A percentile compares a stretch with the other conserved stretches of the same genome.
Evolutionary conservation across 116 monocot species (phyloP).

Genomic region (Thalassia testudinum): DNA sequence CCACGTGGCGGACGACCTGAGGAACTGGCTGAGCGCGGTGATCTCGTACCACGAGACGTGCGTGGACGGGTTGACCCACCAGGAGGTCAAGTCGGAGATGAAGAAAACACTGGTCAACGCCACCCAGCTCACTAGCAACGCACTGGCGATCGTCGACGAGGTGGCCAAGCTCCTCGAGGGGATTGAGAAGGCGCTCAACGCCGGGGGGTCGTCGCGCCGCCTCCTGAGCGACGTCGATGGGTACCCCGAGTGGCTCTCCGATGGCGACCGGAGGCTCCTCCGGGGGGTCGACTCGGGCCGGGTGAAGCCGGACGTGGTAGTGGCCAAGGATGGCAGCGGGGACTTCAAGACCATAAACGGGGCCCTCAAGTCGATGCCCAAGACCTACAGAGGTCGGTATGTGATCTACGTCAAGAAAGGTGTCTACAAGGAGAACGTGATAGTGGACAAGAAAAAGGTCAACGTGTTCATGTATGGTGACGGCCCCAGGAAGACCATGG

Average conservation of each 20-base stretch:
- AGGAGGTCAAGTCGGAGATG: constrained; percentile 30
- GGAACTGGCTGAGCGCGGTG: constrained; percentile 55
- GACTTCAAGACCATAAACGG: constrained; percentile 54
- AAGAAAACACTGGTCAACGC: constrained; percentile 15
- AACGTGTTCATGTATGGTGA: constrained; percentile 78
- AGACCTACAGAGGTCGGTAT: constrained; percentile 14
- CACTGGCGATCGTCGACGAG: constrained; percentile 41
- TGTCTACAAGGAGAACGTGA: constrained; percentile 37
- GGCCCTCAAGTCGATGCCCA: constrained; percentile 44
- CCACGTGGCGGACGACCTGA: constrained; percentile 19
- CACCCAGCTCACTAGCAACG: constrained; percentile 51
- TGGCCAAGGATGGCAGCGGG: constrained; percentile 77
- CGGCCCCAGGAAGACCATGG: constrained; percentile 31
- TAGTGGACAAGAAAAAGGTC: constrained; percentile 23
- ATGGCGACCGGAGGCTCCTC: constrained; percentile 48
- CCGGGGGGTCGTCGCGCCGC: constrained; percentile 1
- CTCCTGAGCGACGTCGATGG: constrained; percentile 1
- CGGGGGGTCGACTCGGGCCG: neutral
- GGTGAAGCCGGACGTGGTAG: constrained; percentile 51
- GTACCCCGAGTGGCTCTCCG: constrained; percentile 42
- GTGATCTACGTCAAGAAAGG: constrained; percentile 83
- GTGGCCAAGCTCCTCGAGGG: constrained; percentile 6
- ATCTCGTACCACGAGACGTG: constrained; percentile 48
- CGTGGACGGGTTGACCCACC: constrained; percentile 32
- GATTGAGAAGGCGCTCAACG: neutral